Base-by-base conservation (phyloP, 1,284 basidiomycete species). In the Schizophyllum amplum region DNA sequence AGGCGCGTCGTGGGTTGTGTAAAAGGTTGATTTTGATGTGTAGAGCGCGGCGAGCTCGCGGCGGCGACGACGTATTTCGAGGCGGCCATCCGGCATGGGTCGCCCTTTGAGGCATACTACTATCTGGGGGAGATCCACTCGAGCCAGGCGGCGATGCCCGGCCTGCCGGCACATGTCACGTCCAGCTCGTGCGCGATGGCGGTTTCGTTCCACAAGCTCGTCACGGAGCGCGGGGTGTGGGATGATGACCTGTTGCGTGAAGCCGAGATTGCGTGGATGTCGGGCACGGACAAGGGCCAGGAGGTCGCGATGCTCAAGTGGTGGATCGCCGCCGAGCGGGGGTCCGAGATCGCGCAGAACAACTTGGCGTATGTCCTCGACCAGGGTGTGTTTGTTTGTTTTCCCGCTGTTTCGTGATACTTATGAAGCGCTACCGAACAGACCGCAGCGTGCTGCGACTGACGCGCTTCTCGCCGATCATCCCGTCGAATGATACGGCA, bases 311-410 rank as follows among this genome's bases (percentile, higher is more conserved):
- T 97, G 72, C 72, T 97, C n/a, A 85, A 89, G 52, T 98, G 94
- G 91, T 94, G 91, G 87, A 81, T 97, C 55, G 89, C 94, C 33
- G 93, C 93, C 4, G 97, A 99, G 73, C 77, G 91, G 62, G 97
- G 97, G 0, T 87, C 83, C 55, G 96, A 99, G 71, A 80, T 87
- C 42, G 96, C 93, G 1, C 95, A 98, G 75, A 98, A 95, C 69
- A 99, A 99, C 66, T 75, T 99, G 9, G 97, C 95, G 0, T 97
- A 87, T 69, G 80, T 96, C 57, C 75, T 99, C 52, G 94, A 98
- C 67, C 90, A 94, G 78, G 90, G 91, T 89, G 56, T 23, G 77
- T 68, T 50, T 54, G 7, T 52, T 23, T 33, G 33, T 46, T 13
- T 33, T 52, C 46, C 15, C 52, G 52, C 5, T 48, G 23, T 24